A percentile compares a stretch with the other conserved stretches of the same genome.
Conservation (phyloP, 192 early-diverging fungal genomes). For the Piromyces sp. region DNA sequence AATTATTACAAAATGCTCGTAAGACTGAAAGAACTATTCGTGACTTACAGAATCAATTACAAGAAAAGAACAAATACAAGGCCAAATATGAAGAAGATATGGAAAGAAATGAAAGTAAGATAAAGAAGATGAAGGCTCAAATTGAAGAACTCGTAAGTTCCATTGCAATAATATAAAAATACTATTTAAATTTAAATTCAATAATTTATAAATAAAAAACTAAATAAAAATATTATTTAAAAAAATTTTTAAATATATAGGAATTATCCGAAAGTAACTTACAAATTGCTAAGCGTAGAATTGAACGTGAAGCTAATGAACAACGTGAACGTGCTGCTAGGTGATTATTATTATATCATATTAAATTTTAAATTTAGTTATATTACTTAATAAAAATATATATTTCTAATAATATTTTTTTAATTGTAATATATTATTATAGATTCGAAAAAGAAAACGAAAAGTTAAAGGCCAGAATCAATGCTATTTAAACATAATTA, state of each 20-base stretch:
- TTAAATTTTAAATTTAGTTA: no score
- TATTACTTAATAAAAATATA: no score
- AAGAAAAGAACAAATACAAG: conserved; percentile 61
- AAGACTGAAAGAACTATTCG: conserved; percentile 56
- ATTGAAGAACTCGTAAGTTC: conserved; percentile 41
- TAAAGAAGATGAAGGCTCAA: conserved; percentile 37
- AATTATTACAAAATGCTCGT: conserved; percentile 32
- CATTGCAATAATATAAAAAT: not conserved
- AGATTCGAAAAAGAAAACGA: conserved; percentile 39
- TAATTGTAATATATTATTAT: not conserved
- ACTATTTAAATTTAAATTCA: not conserved
- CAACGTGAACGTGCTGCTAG: conserved; percentile 22
- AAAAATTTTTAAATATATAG: conserved; percentile 4
- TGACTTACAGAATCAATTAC: conserved; percentile 71
- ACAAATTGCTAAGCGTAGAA: conserved; percentile 47
- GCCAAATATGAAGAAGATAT: conserved; percentile 43
- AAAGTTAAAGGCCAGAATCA: conserved; percentile 2
- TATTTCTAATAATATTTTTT: not conserved
- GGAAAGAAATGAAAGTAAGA: conserved; percentile 48
- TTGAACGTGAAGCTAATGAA: conserved; percentile 50
- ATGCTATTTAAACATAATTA: not conserved
- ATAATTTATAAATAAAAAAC: not conserved
- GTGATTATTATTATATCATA: no score
- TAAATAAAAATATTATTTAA: not conserved
- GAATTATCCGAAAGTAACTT: conserved; percentile 36